These are phyloP conservation scores for Adansonia gregorii DNA, from an alignment of 441 rosid genomes.

Conservation along the genomic window DNA sequence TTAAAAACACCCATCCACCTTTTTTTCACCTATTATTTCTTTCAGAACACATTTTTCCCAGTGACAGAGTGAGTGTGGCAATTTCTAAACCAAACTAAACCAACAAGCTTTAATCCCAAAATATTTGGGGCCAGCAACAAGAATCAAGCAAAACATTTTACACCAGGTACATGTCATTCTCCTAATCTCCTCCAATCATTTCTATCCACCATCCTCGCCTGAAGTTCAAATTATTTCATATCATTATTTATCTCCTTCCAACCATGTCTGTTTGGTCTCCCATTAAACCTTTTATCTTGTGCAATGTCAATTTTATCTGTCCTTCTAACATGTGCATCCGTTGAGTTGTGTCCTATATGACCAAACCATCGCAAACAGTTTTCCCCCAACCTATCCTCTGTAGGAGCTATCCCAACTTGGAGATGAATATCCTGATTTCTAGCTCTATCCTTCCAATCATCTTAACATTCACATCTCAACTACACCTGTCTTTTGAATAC, in stretches of 20 bases:
- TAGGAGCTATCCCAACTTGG: slow-evolving; percentile 15
- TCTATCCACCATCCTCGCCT: not conserved
- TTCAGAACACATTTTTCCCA: not conserved
- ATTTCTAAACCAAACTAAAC: not conserved
- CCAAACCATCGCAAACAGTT: not conserved
- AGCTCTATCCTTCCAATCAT: not conserved
- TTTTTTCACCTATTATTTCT: slow-evolving; percentile 8
- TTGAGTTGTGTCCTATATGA: not conserved
- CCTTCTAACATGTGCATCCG: not conserved
- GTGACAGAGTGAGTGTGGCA: not conserved
- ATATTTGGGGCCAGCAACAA: not conserved
- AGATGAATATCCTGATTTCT: not conserved
- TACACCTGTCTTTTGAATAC: not conserved
- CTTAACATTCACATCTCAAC: slow-evolving; percentile 6
- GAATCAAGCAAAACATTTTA: not conserved
- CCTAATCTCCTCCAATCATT: slow-evolving; percentile 9
- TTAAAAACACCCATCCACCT: not conserved
- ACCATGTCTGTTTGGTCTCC: not conserved
- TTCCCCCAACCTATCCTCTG: not conserved
- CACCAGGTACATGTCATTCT: not conserved
- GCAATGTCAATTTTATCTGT: not conserved
- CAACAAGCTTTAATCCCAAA: slow-evolving; percentile 1
- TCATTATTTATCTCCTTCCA: not conserved
- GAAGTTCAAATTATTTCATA: not conserved
- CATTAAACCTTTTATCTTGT: not conserved